A percentile compares a stretch with the other conserved stretches of the same genome.
These are phyloP conservation scores for Davidsoniella virescens DNA, from an alignment of 2,329 filamentous ascomycete genomes.

Conservation along the genomic window DNA sequence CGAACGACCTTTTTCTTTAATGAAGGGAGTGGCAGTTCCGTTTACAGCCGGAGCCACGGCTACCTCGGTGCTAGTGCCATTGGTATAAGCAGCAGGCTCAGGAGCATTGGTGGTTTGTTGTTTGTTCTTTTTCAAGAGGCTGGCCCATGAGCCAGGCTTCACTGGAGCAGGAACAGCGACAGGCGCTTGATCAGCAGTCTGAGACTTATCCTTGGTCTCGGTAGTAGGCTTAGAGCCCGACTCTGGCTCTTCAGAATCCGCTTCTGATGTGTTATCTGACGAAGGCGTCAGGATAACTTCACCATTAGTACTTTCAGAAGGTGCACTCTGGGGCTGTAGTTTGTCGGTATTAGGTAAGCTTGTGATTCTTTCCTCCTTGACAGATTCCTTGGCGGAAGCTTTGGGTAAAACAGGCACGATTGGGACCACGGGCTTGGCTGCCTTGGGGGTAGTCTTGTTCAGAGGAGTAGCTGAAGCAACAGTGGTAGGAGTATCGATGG, in stretches of 20 bases:
- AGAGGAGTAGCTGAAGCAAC: neutral
- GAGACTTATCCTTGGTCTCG: slow-evolving; percentile 16
- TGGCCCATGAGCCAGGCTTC: slow-evolving; percentile 14
- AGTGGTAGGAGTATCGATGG: neutral
- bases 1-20: slow-evolving; percentile 35
- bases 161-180: slow-evolving; percentile 13
- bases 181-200: slow-evolving; percentile 13
- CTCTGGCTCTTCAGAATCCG: slow-evolving; percentile 16
- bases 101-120: slow-evolving; percentile 13
- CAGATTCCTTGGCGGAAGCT: slow-evolving; percentile 17
- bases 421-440: slow-evolving; percentile 24
- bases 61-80: slow-evolving; percentile 13
- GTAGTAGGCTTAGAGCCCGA: slow-evolving; percentile 1
- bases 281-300: slow-evolving; percentile 7
- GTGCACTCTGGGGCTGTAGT: neutral
- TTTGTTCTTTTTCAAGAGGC: slow-evolving; percentile 10
- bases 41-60: slow-evolving; percentile 16
- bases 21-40: slow-evolving; percentile 20
- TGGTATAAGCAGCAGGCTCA: slow-evolving; percentile 17
- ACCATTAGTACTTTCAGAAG: slow-evolving; percentile 5
- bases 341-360: neutral
- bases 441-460: slow-evolving; percentile 15
- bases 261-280: slow-evolving; percentile 5
- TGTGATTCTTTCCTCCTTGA: slow-evolving; percentile 13
- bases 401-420: slow-evolving; percentile 34